Evolutionary conservation across 2,329 filamentous ascomycete genomes (phyloP).

Genomic region (Colletotrichum sublineola): DNA sequence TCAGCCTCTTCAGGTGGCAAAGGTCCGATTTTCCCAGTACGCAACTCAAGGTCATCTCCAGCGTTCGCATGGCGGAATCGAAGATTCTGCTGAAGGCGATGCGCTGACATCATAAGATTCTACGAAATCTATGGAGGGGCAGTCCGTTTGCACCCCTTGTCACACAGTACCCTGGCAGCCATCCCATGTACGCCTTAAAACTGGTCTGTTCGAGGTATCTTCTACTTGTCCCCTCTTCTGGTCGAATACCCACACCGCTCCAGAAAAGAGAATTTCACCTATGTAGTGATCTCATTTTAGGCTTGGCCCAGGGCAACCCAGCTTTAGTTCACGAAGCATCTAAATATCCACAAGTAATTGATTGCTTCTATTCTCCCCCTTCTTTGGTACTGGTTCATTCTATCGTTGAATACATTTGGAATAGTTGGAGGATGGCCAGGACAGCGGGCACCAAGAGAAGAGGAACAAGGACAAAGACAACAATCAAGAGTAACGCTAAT

Average conservation of each 20-base stretch:
- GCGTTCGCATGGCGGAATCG: slow-evolving; percentile 15
- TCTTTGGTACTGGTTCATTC: background rate
- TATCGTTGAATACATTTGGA: background rate
- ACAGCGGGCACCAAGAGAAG: no score
- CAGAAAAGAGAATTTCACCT: slow-evolving; percentile 27
- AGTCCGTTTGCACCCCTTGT: slow-evolving; percentile 14
- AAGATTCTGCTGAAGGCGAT: slow-evolving; percentile 23
- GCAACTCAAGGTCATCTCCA: background rate
- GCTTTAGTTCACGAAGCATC: slow-evolving; percentile 34
- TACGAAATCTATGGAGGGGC: slow-evolving; percentile 33
- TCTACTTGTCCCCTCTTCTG: slow-evolving; percentile 20
- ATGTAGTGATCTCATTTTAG: slow-evolving; percentile 32
- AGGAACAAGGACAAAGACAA: no score
- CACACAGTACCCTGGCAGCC: slow-evolving; percentile 17
- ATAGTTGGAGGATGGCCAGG: no score
- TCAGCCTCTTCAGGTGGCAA: slow-evolving; percentile 30
- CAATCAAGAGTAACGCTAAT: no score
- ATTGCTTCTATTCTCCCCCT: background rate
- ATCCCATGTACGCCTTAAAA: slow-evolving; percentile 19
- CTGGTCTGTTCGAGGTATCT: slow-evolving; percentile 17
- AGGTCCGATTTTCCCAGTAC: slow-evolving; percentile 25
- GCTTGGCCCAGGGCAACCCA: slow-evolving; percentile 6
- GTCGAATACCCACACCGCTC: slow-evolving; percentile 28
- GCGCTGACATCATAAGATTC: slow-evolving; percentile 40
- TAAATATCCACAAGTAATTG: background rate